Percentiles rank a stretch among this genome's conserved stretches.
phyloP scores from a whole-genome alignment of 2,329 filamentous ascomycete genomes.

The Zymoseptoria pseudotritici region DNA sequence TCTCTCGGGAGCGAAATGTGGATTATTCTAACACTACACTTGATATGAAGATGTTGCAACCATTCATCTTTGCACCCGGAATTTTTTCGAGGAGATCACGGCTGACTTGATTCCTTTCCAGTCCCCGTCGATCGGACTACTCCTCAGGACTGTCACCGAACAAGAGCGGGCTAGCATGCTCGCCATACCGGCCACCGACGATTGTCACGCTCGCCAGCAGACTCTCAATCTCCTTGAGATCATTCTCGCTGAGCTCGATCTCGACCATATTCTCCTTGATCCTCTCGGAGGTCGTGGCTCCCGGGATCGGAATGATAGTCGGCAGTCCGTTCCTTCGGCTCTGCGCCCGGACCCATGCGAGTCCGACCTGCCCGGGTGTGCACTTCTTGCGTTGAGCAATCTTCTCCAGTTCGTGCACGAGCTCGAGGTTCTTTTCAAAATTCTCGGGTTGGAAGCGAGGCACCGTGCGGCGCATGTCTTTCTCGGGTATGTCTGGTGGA shows the following conservation, averaged over 20 bases:
- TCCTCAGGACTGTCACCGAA: constrained; percentile 23
- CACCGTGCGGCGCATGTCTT: constrained; percentile 38
- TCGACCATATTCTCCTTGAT: constrained; percentile 35
- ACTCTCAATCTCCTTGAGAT: constrained; percentile 45
- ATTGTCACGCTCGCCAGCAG: constrained; percentile 43
- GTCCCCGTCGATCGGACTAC: not conserved
- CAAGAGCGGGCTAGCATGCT: constrained; percentile 10
- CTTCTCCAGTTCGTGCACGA: constrained; percentile 51
- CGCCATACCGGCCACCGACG: constrained; percentile 36
- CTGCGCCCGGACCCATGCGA: constrained; percentile 43
- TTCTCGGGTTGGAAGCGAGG: constrained; percentile 58
- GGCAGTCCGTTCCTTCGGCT: constrained; percentile 39
- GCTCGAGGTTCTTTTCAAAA: constrained; percentile 57
- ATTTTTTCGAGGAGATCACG: not conserved
- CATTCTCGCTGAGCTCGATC: constrained; percentile 39
- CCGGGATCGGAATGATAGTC: constrained; percentile 39
- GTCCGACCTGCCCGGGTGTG: constrained; percentile 41
- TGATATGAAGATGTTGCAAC: constrained; percentile 21
- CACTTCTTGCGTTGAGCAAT: constrained; percentile 52
- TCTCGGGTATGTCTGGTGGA: constrained; percentile 49
- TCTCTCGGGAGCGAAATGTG: constrained; percentile 33
- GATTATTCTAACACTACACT: constrained; percentile 43
- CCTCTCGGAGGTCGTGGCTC: constrained; percentile 31
- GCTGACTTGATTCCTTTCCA: not conserved
- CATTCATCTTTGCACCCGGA: not conserved